Conservation (phyloP, 495 filamentous ascomycete genomes). For the Penicillium bovifimosum region DNA sequence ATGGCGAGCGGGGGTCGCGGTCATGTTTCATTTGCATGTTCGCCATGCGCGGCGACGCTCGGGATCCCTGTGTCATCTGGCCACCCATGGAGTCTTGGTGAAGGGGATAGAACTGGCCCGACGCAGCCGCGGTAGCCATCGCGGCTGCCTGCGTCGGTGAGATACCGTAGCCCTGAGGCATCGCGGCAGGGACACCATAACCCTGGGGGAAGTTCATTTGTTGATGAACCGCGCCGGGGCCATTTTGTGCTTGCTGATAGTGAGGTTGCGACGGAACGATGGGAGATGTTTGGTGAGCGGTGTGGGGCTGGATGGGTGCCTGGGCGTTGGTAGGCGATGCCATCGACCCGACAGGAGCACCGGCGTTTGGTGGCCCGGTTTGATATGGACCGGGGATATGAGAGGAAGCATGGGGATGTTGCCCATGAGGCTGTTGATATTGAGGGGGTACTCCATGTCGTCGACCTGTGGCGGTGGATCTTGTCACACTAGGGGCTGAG, state of each 20-base stretch:
- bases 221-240: slow-evolving; percentile 44
- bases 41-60: slow-evolving; percentile 50
- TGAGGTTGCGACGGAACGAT: slow-evolving; percentile 51
- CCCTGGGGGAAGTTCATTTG: slow-evolving; percentile 50
- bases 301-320: slow-evolving; percentile 48
- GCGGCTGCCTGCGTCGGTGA: slow-evolving; percentile 50
- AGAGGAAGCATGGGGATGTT: slow-evolving; percentile 47
- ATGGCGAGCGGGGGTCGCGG: slow-evolving; percentile 47
- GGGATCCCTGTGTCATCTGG: slow-evolving; percentile 41
- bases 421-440: slow-evolving; percentile 52
- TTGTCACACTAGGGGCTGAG: slow-evolving; percentile 28
- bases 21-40: slow-evolving; percentile 47
- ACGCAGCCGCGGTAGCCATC: slow-evolving; percentile 53
- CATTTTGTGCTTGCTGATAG: slow-evolving; percentile 44
- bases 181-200: slow-evolving; percentile 43
- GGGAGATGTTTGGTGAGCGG: slow-evolving; percentile 46
- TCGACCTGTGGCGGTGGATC: slow-evolving; percentile 16
- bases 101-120: slow-evolving; percentile 47
- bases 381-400: slow-evolving; percentile 48
- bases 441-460: slow-evolving; percentile 53
- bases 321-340: slow-evolving; percentile 49
- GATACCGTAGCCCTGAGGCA: slow-evolving; percentile 47
- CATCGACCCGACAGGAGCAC: slow-evolving; percentile 44
- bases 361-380: slow-evolving; percentile 41
- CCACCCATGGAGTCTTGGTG: slow-evolving; percentile 46